Percentiles rank a stretch among this genome's conserved stretches.
Evolutionary conservation across 306 rosid genomes (phyloP).

Genomic region (Clitoria ternatea): DNA sequence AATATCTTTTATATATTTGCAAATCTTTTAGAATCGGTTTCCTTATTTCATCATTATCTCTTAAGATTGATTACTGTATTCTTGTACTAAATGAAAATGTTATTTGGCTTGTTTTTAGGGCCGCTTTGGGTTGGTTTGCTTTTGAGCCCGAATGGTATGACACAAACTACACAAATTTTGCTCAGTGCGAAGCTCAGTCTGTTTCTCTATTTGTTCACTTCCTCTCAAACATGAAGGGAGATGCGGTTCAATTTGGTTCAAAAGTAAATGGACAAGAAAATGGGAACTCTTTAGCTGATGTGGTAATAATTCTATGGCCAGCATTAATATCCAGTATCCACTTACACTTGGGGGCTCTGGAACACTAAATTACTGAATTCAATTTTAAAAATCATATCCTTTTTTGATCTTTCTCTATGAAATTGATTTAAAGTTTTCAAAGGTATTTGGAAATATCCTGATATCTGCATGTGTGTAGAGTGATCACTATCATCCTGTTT

Average conservation of each 20-base stretch:
- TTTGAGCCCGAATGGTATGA: slow-evolving; percentile 84
- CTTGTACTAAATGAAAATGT: slow-evolving; percentile 30
- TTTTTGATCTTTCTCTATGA: not conserved
- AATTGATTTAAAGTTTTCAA: slow-evolving; percentile 11
- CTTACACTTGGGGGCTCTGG: slow-evolving; percentile 9
- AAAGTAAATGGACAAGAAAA: slow-evolving; percentile 78
- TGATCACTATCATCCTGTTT: slow-evolving; percentile 78
- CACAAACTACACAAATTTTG: slow-evolving; percentile 60
- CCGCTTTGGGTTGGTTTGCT: slow-evolving; percentile 95
- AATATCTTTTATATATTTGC: too few species aligned
- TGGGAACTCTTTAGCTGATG: slow-evolving; percentile 53
- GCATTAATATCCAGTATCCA: not conserved
- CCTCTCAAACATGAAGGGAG: slow-evolving; percentile 72
- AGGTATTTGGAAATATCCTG: slow-evolving; percentile 12
- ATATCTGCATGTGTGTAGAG: slow-evolving; percentile 46
- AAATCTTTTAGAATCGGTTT: too few species aligned
- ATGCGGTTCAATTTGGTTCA: slow-evolving; percentile 50
- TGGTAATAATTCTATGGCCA: slow-evolving; percentile 49
- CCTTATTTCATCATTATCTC: too few species aligned
- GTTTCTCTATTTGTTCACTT: slow-evolving; percentile 75
- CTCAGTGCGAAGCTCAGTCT: slow-evolving; percentile 94
- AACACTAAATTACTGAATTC: not conserved
- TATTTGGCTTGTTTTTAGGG: slow-evolving; percentile 52
- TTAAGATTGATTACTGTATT: too few species aligned
- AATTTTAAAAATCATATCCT: not conserved